Conservation (phyloP, 768 basidiomycete genomes). For the Mycena polygramma region DNA sequence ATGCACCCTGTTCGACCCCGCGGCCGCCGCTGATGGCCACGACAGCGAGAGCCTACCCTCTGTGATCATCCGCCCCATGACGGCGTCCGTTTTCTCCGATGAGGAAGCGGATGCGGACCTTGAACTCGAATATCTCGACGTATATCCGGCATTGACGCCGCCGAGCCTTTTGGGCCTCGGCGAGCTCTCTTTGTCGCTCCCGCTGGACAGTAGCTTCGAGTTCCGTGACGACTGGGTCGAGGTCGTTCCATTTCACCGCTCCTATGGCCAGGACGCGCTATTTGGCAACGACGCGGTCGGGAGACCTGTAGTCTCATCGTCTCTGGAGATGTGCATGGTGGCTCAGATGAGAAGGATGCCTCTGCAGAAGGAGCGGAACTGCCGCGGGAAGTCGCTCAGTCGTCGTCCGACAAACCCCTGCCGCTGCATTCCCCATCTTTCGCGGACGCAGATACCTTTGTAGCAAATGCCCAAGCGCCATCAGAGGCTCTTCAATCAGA, state of each 20-base stretch:
- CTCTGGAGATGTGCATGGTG: no score
- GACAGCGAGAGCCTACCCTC: slow-evolving; percentile 25
- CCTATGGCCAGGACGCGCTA: background rate
- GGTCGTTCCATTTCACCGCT: slow-evolving; percentile 1
- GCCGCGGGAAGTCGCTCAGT: no score
- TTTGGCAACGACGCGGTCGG: background rate
- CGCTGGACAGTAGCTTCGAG: slow-evolving; percentile 4
- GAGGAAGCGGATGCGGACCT: background rate
- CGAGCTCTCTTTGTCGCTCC: slow-evolving; percentile 8
- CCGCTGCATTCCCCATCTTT: no score
- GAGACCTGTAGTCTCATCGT: no score
- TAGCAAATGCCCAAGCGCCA: no score
- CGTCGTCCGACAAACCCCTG: no score
- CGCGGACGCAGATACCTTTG: no score
- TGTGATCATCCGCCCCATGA: background rate
- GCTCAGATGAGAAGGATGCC: no score
- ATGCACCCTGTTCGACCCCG: slow-evolving; percentile 1
- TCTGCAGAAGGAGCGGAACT: no score
- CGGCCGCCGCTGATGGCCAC: background rate
- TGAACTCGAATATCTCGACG: slow-evolving; percentile 29
- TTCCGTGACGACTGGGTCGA: slow-evolving; percentile 2
- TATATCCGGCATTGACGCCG: slow-evolving; percentile 6
- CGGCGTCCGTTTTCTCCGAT: slow-evolving; percentile 3
- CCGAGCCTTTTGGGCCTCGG: background rate
- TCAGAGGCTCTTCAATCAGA: no score